Evolutionary conservation across 345 rosid species (phyloP).

Genomic region (Gossypium sturtianum): DNA sequence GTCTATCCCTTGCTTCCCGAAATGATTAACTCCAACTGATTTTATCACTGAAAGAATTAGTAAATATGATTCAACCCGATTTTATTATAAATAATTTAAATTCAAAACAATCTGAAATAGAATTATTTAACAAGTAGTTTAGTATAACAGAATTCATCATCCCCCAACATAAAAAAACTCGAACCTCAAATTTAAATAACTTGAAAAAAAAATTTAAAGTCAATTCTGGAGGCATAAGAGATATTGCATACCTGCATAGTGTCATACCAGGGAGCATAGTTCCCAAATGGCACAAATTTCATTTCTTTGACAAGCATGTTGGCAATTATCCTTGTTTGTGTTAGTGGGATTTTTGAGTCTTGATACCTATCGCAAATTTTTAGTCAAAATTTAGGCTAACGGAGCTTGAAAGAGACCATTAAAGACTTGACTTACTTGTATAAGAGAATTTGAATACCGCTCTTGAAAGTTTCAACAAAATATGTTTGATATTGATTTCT

Average conservation of each 20-base stretch:
- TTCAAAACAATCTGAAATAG: no score
- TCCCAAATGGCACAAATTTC: background rate
- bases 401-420: background rate
- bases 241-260: background rate
- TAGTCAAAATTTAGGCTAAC: background rate
- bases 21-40: background rate
- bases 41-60: background rate
- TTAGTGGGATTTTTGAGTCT: background rate
- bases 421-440: background rate
- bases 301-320: constrained; percentile 3
- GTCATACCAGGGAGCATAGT: constrained; percentile 4
- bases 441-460: background rate
- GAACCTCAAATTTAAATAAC: no score
- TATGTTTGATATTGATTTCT: background rate
- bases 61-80: no score
- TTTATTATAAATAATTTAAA: no score
- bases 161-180: no score
- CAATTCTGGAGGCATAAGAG: no score
- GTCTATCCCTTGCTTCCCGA: background rate
- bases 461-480: background rate
- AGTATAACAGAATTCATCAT: no score
- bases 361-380: background rate
- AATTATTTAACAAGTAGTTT: no score
- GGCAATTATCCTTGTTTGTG: constrained; percentile 3
- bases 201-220: no score